Evolutionary conservation across 345 rosid genomes (phyloP), one percentile per base, ranked within the genome.

Genomic region (Sonneratia alba): DNA sequence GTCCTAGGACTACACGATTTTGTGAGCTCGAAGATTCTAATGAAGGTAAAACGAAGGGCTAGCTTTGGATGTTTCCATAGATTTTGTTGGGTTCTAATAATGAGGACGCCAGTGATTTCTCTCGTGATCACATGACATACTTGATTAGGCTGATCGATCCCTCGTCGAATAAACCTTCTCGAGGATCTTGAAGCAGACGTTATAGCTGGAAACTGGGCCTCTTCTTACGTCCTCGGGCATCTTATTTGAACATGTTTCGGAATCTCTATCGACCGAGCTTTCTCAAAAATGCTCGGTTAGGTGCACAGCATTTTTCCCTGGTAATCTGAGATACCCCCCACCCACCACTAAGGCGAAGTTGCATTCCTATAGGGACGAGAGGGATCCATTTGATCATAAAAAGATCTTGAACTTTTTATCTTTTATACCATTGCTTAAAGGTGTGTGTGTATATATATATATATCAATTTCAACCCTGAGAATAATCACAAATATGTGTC

Each of bases 401-500:
- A 62, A 27, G 66, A 62, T 62, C 36, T 24, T 10, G 12, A 62
- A 27, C 4, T 24, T 24, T 9, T 62, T 21, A 59, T 59, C 34
- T 47, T 11, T 47, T 15, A 27, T 27, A 40, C 43, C 43, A 34
- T 36, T 18, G 40, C 67, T 34, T 64, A 32, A 61, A 61, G 24
- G 14, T 61, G 66, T 15, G 32, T 27, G 32, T 27, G 32, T 27
- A 27, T 27, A 27, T 27, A 55, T 51, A 45, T 40, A 59, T 70
- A 32, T 55, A 40, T 40, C 43, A 4, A 40, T 40, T 40, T 40
- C 65, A 8, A 36, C 14, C 0, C 12, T 19, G 36, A 45, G 65
- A 71, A 55, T 55, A 71, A 71, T 71, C 66, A 59, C 21, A 71
- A 45, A 57, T 53, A 57, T 71, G 37, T 40, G 24, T 62, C 55